Evolutionary conservation across 1,284 basidiomycete species (phyloP).

Genomic region (Ceratobasidium sp.): DNA sequence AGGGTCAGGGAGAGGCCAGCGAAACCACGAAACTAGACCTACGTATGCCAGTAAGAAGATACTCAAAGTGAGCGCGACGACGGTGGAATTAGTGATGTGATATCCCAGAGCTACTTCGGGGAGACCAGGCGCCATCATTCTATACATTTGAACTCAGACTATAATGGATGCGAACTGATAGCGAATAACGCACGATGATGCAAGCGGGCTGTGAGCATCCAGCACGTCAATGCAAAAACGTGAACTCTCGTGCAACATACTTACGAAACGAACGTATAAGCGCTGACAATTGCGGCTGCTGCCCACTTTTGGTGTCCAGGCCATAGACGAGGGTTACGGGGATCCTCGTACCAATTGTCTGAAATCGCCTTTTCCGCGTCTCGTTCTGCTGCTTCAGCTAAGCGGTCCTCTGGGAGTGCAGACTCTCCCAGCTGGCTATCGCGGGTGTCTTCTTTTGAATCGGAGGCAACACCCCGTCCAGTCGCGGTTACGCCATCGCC

Average conservation of each 20-base stretch:
- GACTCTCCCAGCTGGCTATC: conserved; percentile 47
- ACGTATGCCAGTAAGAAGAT: conserved; percentile 81
- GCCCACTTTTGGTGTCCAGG: conserved; percentile 65
- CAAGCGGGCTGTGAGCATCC: conserved; percentile 34
- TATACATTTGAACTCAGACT: conserved; percentile 58
- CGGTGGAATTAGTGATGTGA: conserved; percentile 64
- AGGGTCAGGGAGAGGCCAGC: conserved; percentile 60
- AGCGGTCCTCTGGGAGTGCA: conserved; percentile 58
- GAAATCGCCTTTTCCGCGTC: conserved; percentile 13
- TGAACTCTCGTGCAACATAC: conserved; percentile 4
- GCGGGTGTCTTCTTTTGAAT: background rate
- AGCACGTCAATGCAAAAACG: background rate
- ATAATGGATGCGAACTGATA: background rate
- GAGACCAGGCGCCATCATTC: conserved; percentile 82
- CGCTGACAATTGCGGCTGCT: conserved; percentile 64
- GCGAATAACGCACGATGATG: conserved; percentile 34
- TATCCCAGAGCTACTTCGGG: conserved; percentile 67
- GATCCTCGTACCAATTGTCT: conserved; percentile 62
- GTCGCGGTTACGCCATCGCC: background rate
- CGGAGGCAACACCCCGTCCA: background rate
- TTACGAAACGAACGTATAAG: conserved; percentile 69
- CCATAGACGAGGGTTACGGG: conserved; percentile 73
- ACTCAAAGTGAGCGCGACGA: conserved; percentile 65
- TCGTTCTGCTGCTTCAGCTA: conserved; percentile 54
- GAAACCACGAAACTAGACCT: conserved; percentile 66